Base-by-base conservation (phyloP, 768 basidiomycete genomes). In the Lentinus brumalis region DNA sequence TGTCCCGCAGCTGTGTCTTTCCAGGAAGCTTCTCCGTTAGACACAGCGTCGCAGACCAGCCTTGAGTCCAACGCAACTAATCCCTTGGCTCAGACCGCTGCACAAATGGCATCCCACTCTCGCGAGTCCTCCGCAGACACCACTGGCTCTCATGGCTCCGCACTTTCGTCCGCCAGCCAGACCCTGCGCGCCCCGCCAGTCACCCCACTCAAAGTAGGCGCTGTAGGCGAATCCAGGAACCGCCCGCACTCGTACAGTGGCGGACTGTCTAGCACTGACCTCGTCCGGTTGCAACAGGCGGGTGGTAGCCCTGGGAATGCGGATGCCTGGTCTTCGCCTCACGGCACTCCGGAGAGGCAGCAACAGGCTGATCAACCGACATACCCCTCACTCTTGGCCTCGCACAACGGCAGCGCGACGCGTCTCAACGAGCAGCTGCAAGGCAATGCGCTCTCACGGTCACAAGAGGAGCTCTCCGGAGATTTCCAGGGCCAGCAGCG, bases 111-210 rank as follows among this genome's bases (percentile, higher is more conserved):
- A 18, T 86, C 87, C 63, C 91, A 92, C 74, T 92, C 91, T 63
- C 86, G 91, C 56, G 91, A 88, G 54, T 91, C 90, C 30, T 92
- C 91, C n/a, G 86, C 87, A 63, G 91, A 92, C 74, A 88, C 87
- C 35, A 81, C 86, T 31, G 78, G 81, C 51, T 83, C 84, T 57
- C 87, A 84, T 61, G 82, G 82, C 58, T 86, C 86, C 53, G 75
- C 67, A 16, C 70, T 78, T 55, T 85, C 84, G 77, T 50, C 77
- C 76, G 61, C 64, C 47, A 84, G 83, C 67, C 85, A 86, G 70
- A 82, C 82, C 32, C 75, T 88, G 67, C 79, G 86, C 57, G 80
- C 77, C 38, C 79, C 79, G 31, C 66, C 68, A 30, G 70, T 80
- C 66, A 77, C 80, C 53, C 79, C 84, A 60, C 74, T 86, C 66